Percentiles rank a stretch among this genome's conserved stretches.
These are phyloP conservation scores for Chlamydomonas reinhardtii DNA, from an alignment of 163 green algal genomes.

Conservation along the genomic window DNA sequence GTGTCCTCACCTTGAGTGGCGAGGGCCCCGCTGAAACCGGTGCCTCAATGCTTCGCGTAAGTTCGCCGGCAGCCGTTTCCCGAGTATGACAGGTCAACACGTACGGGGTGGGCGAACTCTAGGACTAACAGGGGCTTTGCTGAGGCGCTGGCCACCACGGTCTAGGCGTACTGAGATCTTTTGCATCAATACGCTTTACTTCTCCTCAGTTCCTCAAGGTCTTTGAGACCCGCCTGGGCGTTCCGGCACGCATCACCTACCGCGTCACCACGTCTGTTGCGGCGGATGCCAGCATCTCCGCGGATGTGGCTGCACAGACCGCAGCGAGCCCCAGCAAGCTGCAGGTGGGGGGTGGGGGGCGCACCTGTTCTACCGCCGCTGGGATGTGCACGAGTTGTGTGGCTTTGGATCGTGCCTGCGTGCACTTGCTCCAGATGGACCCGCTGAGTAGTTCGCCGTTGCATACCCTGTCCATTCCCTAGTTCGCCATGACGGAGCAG, in stretches of 20 bases:
- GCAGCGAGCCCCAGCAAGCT: background rate
- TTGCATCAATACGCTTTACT: too few relatives aligned
- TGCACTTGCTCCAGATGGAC: background rate
- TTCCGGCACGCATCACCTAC: background rate
- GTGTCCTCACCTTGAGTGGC: too few relatives aligned
- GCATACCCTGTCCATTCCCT: too few relatives aligned
- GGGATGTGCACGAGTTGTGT: background rate
- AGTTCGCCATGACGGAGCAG: conserved; percentile 24
- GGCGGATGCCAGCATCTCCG: background rate
- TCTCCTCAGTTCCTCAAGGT: background rate
- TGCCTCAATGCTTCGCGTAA: too few relatives aligned
- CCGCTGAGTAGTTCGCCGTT: too few relatives aligned
- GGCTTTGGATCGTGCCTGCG: background rate
- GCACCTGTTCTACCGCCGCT: background rate
- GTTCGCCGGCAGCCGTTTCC: too few relatives aligned
- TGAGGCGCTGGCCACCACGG: too few relatives aligned
- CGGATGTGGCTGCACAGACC: background rate
- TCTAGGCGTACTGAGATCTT: too few relatives aligned
- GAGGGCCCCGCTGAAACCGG: too few relatives aligned
- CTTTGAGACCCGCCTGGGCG: background rate
- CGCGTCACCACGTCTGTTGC: background rate
- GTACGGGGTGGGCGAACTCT: too few relatives aligned
- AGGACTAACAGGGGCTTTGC: too few relatives aligned
- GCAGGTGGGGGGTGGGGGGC: background rate
- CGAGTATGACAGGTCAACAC: too few relatives aligned